phyloP scores from a whole-genome alignment of 2,329 filamentous ascomycete species.

The Venturia nashicola region DNA sequence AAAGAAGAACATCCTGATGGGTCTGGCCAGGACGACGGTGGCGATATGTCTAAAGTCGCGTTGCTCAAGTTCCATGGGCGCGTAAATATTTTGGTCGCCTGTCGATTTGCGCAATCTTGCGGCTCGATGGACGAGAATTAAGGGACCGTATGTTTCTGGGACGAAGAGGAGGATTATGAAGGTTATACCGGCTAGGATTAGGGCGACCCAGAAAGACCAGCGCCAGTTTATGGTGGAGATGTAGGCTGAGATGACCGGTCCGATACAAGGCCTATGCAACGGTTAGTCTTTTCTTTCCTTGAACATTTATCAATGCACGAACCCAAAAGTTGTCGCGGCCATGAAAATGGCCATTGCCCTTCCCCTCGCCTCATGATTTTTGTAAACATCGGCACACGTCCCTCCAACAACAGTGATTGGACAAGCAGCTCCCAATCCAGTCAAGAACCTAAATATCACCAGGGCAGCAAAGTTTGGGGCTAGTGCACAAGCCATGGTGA shows the following conservation, averaged over 20 bases:
- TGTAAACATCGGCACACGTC: constrained; percentile 55
- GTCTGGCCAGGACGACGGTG: constrained; percentile 59
- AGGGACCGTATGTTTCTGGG: constrained; percentile 37
- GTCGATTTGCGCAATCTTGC: constrained; percentile 43
- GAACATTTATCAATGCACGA: background rate
- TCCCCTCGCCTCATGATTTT: constrained; percentile 42
- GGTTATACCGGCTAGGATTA: constrained; percentile 54
- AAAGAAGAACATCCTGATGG: constrained; percentile 58
- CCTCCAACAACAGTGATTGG: constrained; percentile 47
- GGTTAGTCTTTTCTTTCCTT: background rate
- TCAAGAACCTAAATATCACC: constrained; percentile 31
- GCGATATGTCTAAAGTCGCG: constrained; percentile 46
- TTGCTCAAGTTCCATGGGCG: constrained; percentile 51
- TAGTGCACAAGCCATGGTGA: constrained; percentile 32
- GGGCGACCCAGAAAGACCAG: constrained; percentile 58
- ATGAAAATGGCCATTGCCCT: constrained; percentile 53
- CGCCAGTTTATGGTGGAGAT: constrained; percentile 48
- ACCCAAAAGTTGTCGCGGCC: constrained; percentile 48
- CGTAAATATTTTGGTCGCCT: constrained; percentile 39
- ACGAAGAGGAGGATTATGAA: constrained; percentile 49
- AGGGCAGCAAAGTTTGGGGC: constrained; percentile 31
- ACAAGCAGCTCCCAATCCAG: constrained; percentile 31
- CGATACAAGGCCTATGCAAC: constrained; percentile 43
- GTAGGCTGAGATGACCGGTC: constrained; percentile 54
- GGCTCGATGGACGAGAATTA: constrained; percentile 40